phyloP scores from a whole-genome alignment of 2,329 filamentous ascomycete genomes.

The Aspergillus sp. region DNA sequence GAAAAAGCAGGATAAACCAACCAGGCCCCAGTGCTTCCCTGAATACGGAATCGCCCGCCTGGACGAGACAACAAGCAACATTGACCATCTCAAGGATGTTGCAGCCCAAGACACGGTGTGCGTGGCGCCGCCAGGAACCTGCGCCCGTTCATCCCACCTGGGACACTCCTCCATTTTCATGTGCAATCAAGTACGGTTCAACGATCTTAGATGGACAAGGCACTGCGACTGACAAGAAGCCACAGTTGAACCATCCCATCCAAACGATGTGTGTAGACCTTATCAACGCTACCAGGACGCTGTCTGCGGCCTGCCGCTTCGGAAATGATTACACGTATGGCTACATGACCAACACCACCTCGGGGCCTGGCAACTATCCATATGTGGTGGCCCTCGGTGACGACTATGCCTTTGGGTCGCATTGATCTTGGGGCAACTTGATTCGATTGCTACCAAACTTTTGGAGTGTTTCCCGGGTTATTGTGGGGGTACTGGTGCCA shows the following conservation, averaged over 20 bases:
- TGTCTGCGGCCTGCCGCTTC: slow-evolving; percentile 9
- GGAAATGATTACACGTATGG: slow-evolving; percentile 9
- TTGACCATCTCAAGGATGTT: no score
- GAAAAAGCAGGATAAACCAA: no score
- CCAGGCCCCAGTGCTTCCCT: no score
- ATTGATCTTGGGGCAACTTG: slow-evolving; percentile 2
- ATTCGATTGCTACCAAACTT: no score
- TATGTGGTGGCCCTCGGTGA: slow-evolving; percentile 9
- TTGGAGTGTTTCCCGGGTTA: no score
- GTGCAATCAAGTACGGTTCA: neutral
- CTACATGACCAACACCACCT: slow-evolving; percentile 7
- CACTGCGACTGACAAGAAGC: slow-evolving; percentile 3
- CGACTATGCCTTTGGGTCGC: slow-evolving; percentile 6
- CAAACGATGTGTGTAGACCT: slow-evolving; percentile 5
- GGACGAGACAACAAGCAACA: no score
- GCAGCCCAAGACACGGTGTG: no score
- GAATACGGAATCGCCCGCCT: no score
- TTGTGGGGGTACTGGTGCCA: no score
- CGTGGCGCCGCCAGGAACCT: no score
- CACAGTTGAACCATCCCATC: slow-evolving; percentile 9
- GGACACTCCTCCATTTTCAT: no score
- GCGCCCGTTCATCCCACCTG: no score
- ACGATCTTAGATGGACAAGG: slow-evolving; percentile 1
- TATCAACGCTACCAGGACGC: slow-evolving; percentile 2
- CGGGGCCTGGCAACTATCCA: slow-evolving; percentile 3